Conservation (phyloP, 768 basidiomycete species). For the Leucocoprinus sp. region DNA sequence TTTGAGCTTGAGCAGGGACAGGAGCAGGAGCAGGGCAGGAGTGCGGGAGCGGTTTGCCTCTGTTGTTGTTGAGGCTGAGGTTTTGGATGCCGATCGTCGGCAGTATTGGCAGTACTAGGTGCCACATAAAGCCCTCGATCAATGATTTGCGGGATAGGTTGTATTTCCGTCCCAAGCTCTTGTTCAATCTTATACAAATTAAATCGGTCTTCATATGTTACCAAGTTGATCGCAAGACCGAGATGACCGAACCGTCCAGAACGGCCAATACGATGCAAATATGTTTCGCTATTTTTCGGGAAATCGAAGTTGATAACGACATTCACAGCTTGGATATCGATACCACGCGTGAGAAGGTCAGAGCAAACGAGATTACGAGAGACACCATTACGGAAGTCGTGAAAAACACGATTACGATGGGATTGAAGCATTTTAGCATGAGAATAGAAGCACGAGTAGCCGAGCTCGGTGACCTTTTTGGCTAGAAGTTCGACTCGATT, state of each 20-base stretch:
- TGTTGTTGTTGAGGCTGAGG: constrained; percentile 20
- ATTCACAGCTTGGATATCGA: constrained; percentile 99
- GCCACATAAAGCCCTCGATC: constrained; percentile 92
- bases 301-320: constrained; percentile 99
- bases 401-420: constrained; percentile 98
- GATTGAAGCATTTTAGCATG: constrained; percentile 99
- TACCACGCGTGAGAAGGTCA: constrained; percentile 96
- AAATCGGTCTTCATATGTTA: constrained; percentile 97
- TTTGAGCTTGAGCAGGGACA: constrained; percentile 10
- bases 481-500: constrained; percentile 98
- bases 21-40: constrained; percentile 15
- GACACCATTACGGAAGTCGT: constrained; percentile 97
- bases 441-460: constrained; percentile 99
- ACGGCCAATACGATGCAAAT: constrained; percentile 96
- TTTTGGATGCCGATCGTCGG: constrained; percentile 34
- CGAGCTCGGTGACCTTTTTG: constrained; percentile 98
- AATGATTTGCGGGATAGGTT: constrained; percentile 86
- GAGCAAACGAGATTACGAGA: constrained; percentile 98
- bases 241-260: constrained; percentile 96
- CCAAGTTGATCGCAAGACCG: constrained; percentile 94
- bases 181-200: constrained; percentile 98
- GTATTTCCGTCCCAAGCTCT: constrained; percentile 96
- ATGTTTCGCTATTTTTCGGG: constrained; percentile 98
- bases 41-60: constrained; percentile 15
- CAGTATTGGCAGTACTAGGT: constrained; percentile 43